These are phyloP conservation scores for Eimeria necatrix DNA, from an alignment of 169 alveolate genomes.

Conservation along the genomic window DNA sequence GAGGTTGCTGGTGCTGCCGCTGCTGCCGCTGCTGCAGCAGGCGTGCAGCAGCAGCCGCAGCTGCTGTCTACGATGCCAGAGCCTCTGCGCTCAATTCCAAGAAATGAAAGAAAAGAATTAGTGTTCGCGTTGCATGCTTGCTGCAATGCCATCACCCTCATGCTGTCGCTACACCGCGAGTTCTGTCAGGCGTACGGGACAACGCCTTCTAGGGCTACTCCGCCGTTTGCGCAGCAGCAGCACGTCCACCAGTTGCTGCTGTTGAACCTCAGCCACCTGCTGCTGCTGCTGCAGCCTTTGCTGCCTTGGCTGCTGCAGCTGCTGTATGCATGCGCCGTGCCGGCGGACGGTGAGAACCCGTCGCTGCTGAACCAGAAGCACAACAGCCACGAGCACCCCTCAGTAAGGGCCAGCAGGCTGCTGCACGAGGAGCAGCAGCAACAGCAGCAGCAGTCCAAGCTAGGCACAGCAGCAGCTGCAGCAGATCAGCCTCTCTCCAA, in stretches of 20 bases:
- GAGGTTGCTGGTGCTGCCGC: background rate
- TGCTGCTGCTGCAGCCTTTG: constrained; percentile 67
- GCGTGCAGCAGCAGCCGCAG: constrained; percentile 17
- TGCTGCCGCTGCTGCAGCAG: constrained; percentile 9
- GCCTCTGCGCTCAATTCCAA: background rate
- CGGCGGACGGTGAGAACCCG: constrained; percentile 69
- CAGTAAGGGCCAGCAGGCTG: constrained; percentile 73
- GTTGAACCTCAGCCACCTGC: constrained; percentile 46
- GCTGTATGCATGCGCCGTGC: constrained; percentile 75
- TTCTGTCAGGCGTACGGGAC: constrained; percentile 73
- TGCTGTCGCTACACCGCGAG: constrained; percentile 68
- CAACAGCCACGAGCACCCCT: constrained; percentile 80
- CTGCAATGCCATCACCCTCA: constrained; percentile 52
- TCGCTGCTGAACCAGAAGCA: constrained; percentile 70
- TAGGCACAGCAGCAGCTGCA: constrained; percentile 31
- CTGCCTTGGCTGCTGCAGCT: constrained; percentile 71
- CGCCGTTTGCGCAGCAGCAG: constrained; percentile 52
- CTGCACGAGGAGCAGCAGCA: constrained; percentile 66
- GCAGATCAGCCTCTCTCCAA: constrained; percentile 63
- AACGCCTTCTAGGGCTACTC: background rate
- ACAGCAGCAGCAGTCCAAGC: constrained; percentile 16
- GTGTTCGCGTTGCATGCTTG: constrained; percentile 55
- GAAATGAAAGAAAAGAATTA: constrained; percentile 15
- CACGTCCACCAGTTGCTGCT: constrained; percentile 71
- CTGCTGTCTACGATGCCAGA: background rate